These are phyloP conservation scores for Xerocomus amazonicus DNA, from an alignment of 1,284 basidiomycete genomes.

Conservation along the genomic window DNA sequence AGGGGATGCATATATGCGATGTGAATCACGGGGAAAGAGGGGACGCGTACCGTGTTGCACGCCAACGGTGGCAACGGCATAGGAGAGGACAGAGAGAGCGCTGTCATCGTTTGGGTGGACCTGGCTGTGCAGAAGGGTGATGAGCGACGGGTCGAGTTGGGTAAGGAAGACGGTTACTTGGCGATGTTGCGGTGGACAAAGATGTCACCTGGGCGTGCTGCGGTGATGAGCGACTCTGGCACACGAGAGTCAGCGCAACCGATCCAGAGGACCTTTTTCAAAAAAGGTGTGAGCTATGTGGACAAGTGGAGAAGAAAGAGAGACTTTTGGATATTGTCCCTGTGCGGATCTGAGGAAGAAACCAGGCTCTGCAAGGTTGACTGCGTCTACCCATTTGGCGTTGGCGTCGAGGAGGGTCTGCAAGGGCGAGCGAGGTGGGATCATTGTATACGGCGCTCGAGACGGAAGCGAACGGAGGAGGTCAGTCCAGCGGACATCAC, in stretches of 20 bases:
- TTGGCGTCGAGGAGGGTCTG: constrained; percentile 53
- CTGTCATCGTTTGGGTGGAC: constrained; percentile 79
- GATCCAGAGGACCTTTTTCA: constrained; percentile 62
- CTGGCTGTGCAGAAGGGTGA: constrained; percentile 48
- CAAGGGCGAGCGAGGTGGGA: constrained; percentile 28
- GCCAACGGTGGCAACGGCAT: constrained; percentile 75
- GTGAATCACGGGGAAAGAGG: too few species aligned
- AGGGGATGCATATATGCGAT: background rate
- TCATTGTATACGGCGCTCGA: constrained; percentile 11
- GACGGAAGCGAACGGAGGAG: too few species aligned
- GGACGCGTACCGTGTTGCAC: constrained; percentile 72
- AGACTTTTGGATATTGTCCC: constrained; percentile 65
- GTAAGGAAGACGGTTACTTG: constrained; percentile 39
- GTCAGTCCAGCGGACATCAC: too few species aligned
- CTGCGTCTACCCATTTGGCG: constrained; percentile 57
- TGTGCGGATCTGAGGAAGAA: constrained; percentile 60
- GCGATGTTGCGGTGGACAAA: constrained; percentile 69
- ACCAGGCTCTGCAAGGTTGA: constrained; percentile 51
- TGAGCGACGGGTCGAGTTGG: background rate
- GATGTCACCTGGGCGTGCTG: constrained; percentile 60
- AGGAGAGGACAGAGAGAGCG: constrained; percentile 75
- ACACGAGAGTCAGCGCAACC: constrained; percentile 72
- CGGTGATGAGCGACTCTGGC: constrained; percentile 54
- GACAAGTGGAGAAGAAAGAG: background rate
- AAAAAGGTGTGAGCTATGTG: background rate